These are phyloP conservation scores for Trypanosoma boissoni DNA, from an alignment of 208 protist species.

Conservation along the genomic window DNA sequence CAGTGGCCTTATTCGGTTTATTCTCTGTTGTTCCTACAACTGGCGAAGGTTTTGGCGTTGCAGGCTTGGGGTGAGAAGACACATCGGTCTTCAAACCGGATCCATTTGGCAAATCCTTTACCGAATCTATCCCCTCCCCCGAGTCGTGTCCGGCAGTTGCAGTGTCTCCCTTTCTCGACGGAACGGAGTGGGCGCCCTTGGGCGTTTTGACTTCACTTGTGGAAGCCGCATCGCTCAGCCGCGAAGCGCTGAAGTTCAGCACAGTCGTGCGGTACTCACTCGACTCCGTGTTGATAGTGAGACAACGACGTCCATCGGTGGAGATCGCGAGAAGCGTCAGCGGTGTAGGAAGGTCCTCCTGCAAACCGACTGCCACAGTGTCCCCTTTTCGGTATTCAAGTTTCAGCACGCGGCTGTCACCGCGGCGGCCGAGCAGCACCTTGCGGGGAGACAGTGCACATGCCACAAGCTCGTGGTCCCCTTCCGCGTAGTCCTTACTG, in stretches of 20 bases:
- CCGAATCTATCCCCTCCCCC: too few relatives aligned
- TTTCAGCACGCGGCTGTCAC: constrained; percentile 17
- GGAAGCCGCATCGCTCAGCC: neutral
- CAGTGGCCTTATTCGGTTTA: too few relatives aligned
- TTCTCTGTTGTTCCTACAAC: too few relatives aligned
- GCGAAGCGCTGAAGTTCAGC: constrained; percentile 6
- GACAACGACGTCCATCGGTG: constrained; percentile 18
- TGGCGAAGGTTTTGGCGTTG: too few relatives aligned
- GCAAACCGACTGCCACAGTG: constrained; percentile 14
- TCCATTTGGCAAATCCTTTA: too few relatives aligned
- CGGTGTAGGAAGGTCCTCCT: constrained; percentile 10
- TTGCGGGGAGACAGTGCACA: constrained; percentile 34
- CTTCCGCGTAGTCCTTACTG: neutral
- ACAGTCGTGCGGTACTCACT: constrained; percentile 13
- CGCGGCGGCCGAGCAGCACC: constrained; percentile 25
- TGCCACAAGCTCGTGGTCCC: constrained; percentile 1
- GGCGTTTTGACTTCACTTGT: neutral
- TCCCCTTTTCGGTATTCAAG: constrained; percentile 38
- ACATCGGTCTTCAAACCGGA: too few relatives aligned
- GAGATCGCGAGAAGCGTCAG: constrained; percentile 15
- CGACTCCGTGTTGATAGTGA: constrained; percentile 5
- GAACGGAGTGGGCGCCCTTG: too few relatives aligned
- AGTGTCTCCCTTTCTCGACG: too few relatives aligned
- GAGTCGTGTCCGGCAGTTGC: too few relatives aligned
- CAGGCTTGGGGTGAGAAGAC: too few relatives aligned